Percentiles rank a stretch among this genome's conserved stretches.
Evolutionary conservation across 768 basidiomycete genomes (phyloP).

Genomic region (Rhizopogon salebrosus): DNA sequence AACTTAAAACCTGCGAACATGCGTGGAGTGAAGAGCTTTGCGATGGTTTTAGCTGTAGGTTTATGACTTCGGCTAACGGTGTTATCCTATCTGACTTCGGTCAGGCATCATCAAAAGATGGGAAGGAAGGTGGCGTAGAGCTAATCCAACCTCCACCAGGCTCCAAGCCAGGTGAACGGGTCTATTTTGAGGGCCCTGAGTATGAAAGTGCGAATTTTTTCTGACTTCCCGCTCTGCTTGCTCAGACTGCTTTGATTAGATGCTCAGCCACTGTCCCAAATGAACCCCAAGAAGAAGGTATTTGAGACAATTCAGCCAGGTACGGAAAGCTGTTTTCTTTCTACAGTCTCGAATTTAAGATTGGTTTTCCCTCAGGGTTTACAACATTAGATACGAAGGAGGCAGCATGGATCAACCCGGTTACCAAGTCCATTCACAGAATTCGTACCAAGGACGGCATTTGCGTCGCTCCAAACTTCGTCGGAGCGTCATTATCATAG

Average conservation of each 20-base stretch:
- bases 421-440: slow-evolving; percentile 70
- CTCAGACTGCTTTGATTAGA: slow-evolving; percentile 29
- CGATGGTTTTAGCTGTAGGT: slow-evolving; percentile 89
- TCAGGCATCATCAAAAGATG: slow-evolving; percentile 86
- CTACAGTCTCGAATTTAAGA: slow-evolving; percentile 1
- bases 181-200: slow-evolving; percentile 91
- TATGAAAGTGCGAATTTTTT: slow-evolving; percentile 58
- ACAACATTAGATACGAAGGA: slow-evolving; percentile 82
- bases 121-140: slow-evolving; percentile 87
- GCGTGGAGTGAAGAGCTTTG: slow-evolving; percentile 97
- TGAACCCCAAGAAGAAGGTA: slow-evolving; percentile 99
- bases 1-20: slow-evolving; percentile 95
- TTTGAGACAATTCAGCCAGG: slow-evolving; percentile 96
- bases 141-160: slow-evolving; percentile 83
- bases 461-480: slow-evolving; percentile 72
- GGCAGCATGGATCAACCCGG: slow-evolving; percentile 91
- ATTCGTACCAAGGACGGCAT: slow-evolving; percentile 85
- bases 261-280: slow-evolving; percentile 66
- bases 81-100: slow-evolving; percentile 1
- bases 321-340: slow-evolving; percentile 19
- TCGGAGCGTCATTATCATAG: slow-evolving; percentile 92
- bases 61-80: not conserved
- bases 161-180: slow-evolving; percentile 84
- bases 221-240: not conserved
- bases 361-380: slow-evolving; percentile 50